Evolutionary conservation across 257 asterid species (phyloP), one percentile per base, ranked within the genome.

Genomic region (Solanum appendiculatum): DNA sequence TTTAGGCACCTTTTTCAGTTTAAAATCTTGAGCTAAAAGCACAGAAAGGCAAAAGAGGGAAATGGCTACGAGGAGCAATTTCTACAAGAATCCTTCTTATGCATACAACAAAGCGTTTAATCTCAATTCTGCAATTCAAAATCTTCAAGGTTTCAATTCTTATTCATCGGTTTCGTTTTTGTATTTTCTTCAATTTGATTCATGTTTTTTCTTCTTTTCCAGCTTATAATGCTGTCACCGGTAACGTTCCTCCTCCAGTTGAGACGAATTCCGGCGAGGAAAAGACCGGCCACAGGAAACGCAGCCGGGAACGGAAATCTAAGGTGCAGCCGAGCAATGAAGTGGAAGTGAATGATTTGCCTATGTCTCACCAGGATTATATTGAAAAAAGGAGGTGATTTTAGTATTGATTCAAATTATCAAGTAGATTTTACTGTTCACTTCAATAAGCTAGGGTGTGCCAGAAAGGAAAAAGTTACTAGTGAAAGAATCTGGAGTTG

Each of bases 281-380:
- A 21, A 70, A 78, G 34, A 23, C 78, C 25, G 86, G 42, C 29
- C 92, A 54, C 39, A 86, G 87, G 23, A 94, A 94, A 91, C 95
- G 95, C 92, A 92, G 92, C 68, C 92, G 88, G 8, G 89, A 86
- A 48, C 51, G 77, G 56, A 87, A 86, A 85, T 90, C 91, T 74
- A 89, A 88, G 83, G 84, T 88, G 15, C 88, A 88, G 80, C 91
- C 25, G 82, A 82, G 25, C 37, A 33, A 40, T 46, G 91, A 87
- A 63, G 87, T 73, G 48, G 90, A 89, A 60, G 91, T 87, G 84
- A 85, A 85, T 74, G 94, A 93, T 70, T 91, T 93, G 51, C 97
- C 98, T 56, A 91, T 96, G 98, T 92, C 98, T 85, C 99, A 96
- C 91, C 92, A 90, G 69, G 95, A 94, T 14, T 96, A 95, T 84